Base-by-base conservation (phyloP, 1,139 yeast genomes). In the Suhomyces chickasaworum region DNA sequence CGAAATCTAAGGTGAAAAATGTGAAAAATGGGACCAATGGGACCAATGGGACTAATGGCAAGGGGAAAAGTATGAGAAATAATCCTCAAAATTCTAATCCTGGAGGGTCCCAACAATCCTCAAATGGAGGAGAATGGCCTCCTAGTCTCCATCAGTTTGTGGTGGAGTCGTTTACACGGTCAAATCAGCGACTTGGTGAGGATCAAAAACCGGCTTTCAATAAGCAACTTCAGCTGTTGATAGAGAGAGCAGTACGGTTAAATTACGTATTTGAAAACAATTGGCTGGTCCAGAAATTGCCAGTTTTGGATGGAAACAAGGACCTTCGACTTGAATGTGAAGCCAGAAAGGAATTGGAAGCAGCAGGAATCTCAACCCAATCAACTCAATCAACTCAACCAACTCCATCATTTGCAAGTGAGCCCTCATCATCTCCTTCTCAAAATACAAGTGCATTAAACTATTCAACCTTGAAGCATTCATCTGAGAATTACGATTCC, bases 271-370 rank as follows among this genome's bases (percentile, higher is more conserved):
- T 78, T 71, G 57, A 64, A 1, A 84, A 82, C 52, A 79, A 85
- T 55, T 87, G 95, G 95, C 60, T 59, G 8, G 56, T 51, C 8
- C 86, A 82, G 60, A 66, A 66, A 25, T 54, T 86, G 1, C 91
- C 93, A 0, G 60, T 81, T 1, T 58, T 84, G 33, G 71, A 66
- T 42, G 60, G 58, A 34, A 45, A 50, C 4, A 54, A 51, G n/a
- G 48, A 42, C 10, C 41, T 60, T 32, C 53, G 47, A 37, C 53
- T 64, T 32, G 54, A 47, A 21, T 51, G 55, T 36, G 49, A 40
- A 18, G 17, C 36, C 15, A 44, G 50, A 36, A 48, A 48, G 41
- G 42, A 45, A 9, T 35, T 45, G 20, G 43, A 39, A 16, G 38
- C 45, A 8, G 42, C 46, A 3, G 44, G 43, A n/a, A 9, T 44